Percentiles rank a stretch among this genome's conserved stretches.
These are phyloP conservation scores for Rhazya stricta DNA, from an alignment of 257 asterid species.

Conservation along the genomic window DNA sequence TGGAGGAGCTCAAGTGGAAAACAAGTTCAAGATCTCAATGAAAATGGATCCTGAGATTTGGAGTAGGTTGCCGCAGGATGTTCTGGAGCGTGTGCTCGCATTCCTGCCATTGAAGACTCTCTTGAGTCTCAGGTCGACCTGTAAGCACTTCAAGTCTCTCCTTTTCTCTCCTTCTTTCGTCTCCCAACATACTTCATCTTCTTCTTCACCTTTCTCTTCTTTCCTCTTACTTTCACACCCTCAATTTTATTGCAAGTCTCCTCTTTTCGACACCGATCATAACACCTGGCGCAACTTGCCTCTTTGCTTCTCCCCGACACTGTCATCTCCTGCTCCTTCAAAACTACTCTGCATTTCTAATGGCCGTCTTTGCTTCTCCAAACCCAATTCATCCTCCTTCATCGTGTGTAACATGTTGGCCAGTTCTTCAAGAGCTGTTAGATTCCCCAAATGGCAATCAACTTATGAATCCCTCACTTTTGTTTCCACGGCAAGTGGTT, in stretches of 20 bases:
- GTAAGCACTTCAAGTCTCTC: slow-evolving; percentile 56
- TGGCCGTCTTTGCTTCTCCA: slow-evolving; percentile 56
- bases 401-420: slow-evolving; percentile 40
- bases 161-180: slow-evolving; percentile 47
- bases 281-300: slow-evolving; percentile 43
- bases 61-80: slow-evolving; percentile 54
- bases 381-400: slow-evolving; percentile 33
- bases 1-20: not conserved
- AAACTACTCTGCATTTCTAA: slow-evolving; percentile 38
- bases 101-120: slow-evolving; percentile 56
- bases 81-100: slow-evolving; percentile 52
- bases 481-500: slow-evolving; percentile 23
- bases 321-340: slow-evolving; percentile 23
- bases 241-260: slow-evolving; percentile 32
- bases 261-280: slow-evolving; percentile 41
- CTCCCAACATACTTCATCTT: slow-evolving; percentile 34
- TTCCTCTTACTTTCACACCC: slow-evolving; percentile 70
- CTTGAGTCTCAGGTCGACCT: slow-evolving; percentile 55
- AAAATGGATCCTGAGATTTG: slow-evolving; percentile 59
- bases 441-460: slow-evolving; percentile 43
- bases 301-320: slow-evolving; percentile 34
- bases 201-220: slow-evolving; percentile 36
- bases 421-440: slow-evolving; percentile 33
- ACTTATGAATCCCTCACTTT: slow-evolving; percentile 43
- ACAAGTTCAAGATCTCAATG: not conserved